phyloP scores from a whole-genome alignment of 495 filamentous ascomycete genomes.

The Lophiotrema nucula region DNA sequence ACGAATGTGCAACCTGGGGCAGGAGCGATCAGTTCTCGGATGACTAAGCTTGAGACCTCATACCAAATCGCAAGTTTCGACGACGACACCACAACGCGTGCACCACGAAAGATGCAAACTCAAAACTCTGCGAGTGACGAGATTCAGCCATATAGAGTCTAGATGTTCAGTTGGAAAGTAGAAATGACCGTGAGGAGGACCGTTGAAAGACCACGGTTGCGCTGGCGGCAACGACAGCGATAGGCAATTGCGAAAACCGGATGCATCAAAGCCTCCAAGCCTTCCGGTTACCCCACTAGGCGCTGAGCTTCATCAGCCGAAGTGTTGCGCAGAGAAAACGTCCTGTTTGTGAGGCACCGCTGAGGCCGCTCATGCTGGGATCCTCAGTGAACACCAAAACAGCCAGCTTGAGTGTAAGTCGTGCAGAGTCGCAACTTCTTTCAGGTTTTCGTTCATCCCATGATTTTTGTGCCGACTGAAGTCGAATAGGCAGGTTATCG shows the following conservation, averaged over 20 bases:
- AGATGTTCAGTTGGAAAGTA: no score
- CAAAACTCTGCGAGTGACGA: no score
- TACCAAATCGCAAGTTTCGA: no score
- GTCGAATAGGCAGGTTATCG: neutral
- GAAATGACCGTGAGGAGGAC: no score
- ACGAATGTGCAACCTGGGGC: no score
- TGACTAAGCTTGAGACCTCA: no score
- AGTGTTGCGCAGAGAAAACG: neutral
- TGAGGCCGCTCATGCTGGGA: constrained; percentile 17
- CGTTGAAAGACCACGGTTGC: no score
- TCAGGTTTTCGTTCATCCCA: neutral
- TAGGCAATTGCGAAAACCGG: neutral
- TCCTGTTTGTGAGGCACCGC: neutral
- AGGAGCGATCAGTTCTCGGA: no score
- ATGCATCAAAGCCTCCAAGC: constrained; percentile 1
- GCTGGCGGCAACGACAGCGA: constrained; percentile 3
- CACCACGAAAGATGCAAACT: no score
- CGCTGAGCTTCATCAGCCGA: neutral
- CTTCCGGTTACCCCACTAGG: neutral
- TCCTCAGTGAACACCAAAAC: constrained; percentile 1
- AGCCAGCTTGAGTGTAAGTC: constrained; percentile 9
- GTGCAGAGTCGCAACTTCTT: neutral
- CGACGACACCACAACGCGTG: no score
- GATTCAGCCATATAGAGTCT: no score
- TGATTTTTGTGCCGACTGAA: neutral